Evolutionary conservation across 176 grass and related monocot species (phyloP), one percentile per base, ranked within the genome.

Genomic region (Eleusine indica): DNA sequence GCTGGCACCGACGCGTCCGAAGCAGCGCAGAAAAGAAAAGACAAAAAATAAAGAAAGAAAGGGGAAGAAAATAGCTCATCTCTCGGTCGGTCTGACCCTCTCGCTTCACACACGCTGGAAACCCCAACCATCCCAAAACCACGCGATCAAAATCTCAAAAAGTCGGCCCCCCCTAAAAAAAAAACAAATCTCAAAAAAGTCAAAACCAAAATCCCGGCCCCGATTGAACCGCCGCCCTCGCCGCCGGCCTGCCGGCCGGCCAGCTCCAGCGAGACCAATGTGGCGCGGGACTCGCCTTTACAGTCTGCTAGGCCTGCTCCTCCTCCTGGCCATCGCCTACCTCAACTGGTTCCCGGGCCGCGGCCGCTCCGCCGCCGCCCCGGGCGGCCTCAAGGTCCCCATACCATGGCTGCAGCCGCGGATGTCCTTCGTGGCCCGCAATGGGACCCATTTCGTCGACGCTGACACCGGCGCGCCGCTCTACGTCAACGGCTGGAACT

Each of bases 401-500:
- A 60, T 98, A 21, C 95, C 95, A 48, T 98, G 95, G 90, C 88
- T 98, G 40, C 91, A 91, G 85, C 92, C 95, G 62, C 69, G 74
- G 83, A 92, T 98, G 84, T 78, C 88, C 7, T 94, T 98, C 87
- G 74, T 75, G 44, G 84, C 68, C 48, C 86, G 92, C 71, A 81
- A 77, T 57, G 88, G 86, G 38, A 93, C 95, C 61, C 80, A 72
- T 40, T 98, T 98, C 85, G 80, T 91, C 18, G 90, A 98, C 89
- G 64, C 80, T 57, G 28, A 4, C 15, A 88, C 84, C 56, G 85
- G 90, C 14, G 63, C 66, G n/a, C 90, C 92, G 19, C 61, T 98
- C 32, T 98, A 98, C 63, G 13, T 95, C 75, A 98, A 98, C 76
- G 95, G 91, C 29, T 98, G 95, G 95, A 98, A 98, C 91, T 98